Base-by-base conservation (phyloP, 305 asterid species). In the Fraxinus latifolia region DNA sequence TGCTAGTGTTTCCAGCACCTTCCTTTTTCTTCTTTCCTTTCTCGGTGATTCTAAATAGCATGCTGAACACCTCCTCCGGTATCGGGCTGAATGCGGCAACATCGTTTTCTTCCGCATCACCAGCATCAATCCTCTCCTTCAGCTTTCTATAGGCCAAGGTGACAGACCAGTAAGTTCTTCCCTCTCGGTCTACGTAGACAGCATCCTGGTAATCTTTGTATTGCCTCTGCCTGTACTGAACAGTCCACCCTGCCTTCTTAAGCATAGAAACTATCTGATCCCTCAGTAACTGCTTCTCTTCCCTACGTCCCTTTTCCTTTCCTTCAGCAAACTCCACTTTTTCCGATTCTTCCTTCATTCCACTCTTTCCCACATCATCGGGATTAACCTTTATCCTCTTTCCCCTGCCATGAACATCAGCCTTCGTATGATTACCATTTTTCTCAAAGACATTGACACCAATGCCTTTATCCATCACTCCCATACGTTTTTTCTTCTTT, bases 131-230 rank as follows among this genome's bases (percentile, higher is more conserved):
- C 91, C 70, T 92, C 87, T 85, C 81, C 89, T 93, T 91, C 33
- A 96, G 87, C 86, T 84, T 91, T 82, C 76, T 89, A 88, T 96
- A 96, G 27, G 98, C 99, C 87, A 90, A 84, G 29, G 99, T 96
- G 79, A 90, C 89, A 0, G 99, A 96, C 99, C 99, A 96, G 87
- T 92, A 85, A 78, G 90, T 83, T 84, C 77, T 92, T 77, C 93
- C 92, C 0, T 86, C 81, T 60, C 88, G 90, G 75, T 94, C 98
- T 75, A 90, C 92, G 86, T 93, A 96, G 27, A 94, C 97, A 12
- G 99, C 97, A 85, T 96, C 99, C 81, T 76, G 79, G 81, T 94
- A 94, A 1, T 90, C 94, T 86, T 78, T 92, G n/a, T 83, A 79
- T 44, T 12, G 79, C 87, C 99, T 89, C 84, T 90, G 92, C 87